Conservation (phyloP, 805 yeast species). For the Saturnispora silvae region DNA sequence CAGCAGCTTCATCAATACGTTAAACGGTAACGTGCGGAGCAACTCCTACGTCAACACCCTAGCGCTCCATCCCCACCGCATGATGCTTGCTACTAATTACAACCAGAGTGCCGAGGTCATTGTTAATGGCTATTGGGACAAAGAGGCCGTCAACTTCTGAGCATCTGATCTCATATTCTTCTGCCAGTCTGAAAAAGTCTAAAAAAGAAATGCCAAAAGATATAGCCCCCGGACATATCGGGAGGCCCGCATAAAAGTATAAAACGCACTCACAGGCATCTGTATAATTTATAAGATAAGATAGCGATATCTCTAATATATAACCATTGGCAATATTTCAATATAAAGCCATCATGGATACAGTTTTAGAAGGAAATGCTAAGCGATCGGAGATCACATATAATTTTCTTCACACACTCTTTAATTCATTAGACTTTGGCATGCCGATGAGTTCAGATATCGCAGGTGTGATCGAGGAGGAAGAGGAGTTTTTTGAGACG, state of each 20-base stretch:
- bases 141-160: slow-evolving; percentile 4
- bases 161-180: no score
- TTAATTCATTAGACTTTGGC: slow-evolving; percentile 3
- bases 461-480: slow-evolving; percentile 31
- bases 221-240: slow-evolving; percentile 9
- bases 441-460: slow-evolving; percentile 33
- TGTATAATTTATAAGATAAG: no score
- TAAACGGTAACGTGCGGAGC: slow-evolving; percentile 34
- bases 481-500: slow-evolving; percentile 13
- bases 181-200: neutral
- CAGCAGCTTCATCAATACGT: slow-evolving; percentile 29
- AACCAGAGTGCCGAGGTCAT: slow-evolving; percentile 65
- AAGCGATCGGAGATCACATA: no score
- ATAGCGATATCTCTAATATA: no score
- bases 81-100: slow-evolving; percentile 83
- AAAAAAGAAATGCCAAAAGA: no score
- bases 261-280: no score
- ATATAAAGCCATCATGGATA: slow-evolving; percentile 2
- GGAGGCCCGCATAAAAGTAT: neutral
- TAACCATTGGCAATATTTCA: no score
- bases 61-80: slow-evolving; percentile 85
- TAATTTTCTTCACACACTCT: slow-evolving; percentile 7
- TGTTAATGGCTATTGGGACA: slow-evolving; percentile 44
- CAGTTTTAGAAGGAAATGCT: slow-evolving; percentile 1
- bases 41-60: slow-evolving; percentile 52